Evolutionary conservation across 306 rosid genomes (phyloP), one percentile per base, ranked within the genome.

Genomic region (Datisca glomerata): DNA sequence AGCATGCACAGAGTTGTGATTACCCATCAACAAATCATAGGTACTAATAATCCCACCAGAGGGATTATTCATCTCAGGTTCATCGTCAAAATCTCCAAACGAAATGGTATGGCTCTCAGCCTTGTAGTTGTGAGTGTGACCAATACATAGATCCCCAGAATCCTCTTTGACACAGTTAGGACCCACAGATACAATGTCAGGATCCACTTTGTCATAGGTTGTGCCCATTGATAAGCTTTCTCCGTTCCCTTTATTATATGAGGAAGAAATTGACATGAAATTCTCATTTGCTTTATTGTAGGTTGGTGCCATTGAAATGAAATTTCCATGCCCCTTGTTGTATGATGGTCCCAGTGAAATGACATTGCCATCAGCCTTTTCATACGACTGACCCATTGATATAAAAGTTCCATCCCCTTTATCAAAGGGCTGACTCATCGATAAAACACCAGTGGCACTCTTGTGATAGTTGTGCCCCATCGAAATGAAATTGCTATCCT

Each of bases 381-480:
- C 91, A 57, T 67, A 80, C 34, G 91, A 63, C 56, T 83, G 95
- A 45, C 77, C 83, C 60, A 77, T 68, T 43, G 93, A 74, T 51
- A 83, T 68, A 64, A 83, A 89, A 64, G 50, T 71, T n/a, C 74
- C 72, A 56, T 70, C 81, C 40, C 64, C 79, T 66, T 72, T 74
- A 54, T 69, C 76, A 42, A 67, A 72, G 50, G 91, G 58, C 70
- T 52, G 93, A 64, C 75, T 69, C 74, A 75, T 75, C 9, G 98
- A 80, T 43, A 80, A 51, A 29, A 65, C 59, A 39, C 21, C 37
- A 47, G 47, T 71, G 12, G 69, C 74, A 10, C 76, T 70, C 72
- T 83, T 83, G 53, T 72, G 71, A 53, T 77, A 83, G 60, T 60
- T 75, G 43, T 73, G 92, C 51, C 93, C 78, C 82, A 70, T 68